Evolutionary conservation across 1,139 yeast genomes (phyloP).

Genomic region (Kurtzmaniella quercitrusa): DNA sequence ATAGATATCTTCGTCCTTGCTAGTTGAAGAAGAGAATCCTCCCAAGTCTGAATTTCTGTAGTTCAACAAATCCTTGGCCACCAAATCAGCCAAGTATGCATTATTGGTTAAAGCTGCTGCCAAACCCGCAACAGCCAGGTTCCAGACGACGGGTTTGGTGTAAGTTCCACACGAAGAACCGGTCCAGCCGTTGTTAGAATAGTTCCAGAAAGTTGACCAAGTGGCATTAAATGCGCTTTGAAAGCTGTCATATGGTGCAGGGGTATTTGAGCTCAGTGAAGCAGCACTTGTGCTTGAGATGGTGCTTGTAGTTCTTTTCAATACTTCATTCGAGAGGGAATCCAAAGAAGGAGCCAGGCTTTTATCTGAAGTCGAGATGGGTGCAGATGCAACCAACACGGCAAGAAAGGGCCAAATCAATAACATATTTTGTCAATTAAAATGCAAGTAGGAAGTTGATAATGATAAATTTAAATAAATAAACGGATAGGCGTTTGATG

Average conservation of each 20-base stretch:
- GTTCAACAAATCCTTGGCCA: conserved; percentile 12
- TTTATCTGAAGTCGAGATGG: too few relatives aligned
- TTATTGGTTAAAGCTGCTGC: conserved; percentile 14
- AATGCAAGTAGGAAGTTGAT: too few relatives aligned
- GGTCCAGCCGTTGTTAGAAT: conserved; percentile 17
- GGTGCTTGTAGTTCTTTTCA: background rate
- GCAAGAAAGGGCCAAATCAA: background rate
- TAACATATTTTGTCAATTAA: conserved; percentile 1
- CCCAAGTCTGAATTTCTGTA: conserved; percentile 19
- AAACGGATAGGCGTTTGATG: background rate
- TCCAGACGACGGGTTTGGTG: conserved; percentile 20
- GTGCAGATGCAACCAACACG: conserved; percentile 4
- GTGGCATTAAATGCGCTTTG: conserved; percentile 8
- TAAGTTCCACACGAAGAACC: conserved; percentile 13
- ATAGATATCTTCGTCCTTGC: conserved; percentile 26
- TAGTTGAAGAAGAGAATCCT: conserved; percentile 32
- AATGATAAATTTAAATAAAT: too few relatives aligned
- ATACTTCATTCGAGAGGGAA: too few relatives aligned
- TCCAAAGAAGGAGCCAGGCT: too few relatives aligned
- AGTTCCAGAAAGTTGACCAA: conserved; percentile 21
- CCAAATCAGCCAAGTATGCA: conserved; percentile 11
- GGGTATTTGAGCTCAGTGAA: background rate
- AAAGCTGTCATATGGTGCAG: conserved; percentile 6
- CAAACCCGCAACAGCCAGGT: conserved; percentile 25
- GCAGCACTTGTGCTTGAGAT: background rate